These are phyloP conservation scores for Neonectria magnoliae DNA, from an alignment of 2,329 filamentous ascomycete genomes.

Conservation along the genomic window DNA sequence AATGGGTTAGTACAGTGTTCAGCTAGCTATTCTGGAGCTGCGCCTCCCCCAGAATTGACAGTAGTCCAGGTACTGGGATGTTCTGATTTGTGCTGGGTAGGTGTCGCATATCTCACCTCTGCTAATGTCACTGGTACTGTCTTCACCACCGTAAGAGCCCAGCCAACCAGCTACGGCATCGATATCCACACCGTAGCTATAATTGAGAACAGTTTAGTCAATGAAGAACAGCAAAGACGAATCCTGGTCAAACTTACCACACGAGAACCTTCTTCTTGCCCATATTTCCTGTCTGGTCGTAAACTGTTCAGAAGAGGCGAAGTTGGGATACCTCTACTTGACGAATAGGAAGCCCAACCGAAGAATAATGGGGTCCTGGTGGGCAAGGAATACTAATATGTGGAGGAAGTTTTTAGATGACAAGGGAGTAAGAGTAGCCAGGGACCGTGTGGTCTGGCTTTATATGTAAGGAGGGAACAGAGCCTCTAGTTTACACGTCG, in stretches of 20 bases:
- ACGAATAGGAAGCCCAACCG: not conserved
- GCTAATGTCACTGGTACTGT: conserved; percentile 78
- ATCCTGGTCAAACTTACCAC: conserved; percentile 10
- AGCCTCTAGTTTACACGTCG: not conserved
- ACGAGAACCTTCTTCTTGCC: conserved; percentile 51
- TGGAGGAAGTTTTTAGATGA: not conserved
- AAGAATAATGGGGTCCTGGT: not conserved
- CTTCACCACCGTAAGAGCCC: conserved; percentile 78
- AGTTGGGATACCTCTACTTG: too few relatives aligned
- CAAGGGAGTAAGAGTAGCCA: not conserved
- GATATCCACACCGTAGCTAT: conserved; percentile 75
- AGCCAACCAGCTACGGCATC: conserved; percentile 83
- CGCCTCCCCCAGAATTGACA: too few relatives aligned
- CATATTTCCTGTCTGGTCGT: conserved; percentile 34
- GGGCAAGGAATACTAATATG: not conserved
- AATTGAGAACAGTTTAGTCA: not conserved
- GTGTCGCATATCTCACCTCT: conserved; percentile 60
- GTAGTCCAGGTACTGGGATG: too few relatives aligned
- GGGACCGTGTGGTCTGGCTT: not conserved
- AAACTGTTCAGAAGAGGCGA: not conserved
- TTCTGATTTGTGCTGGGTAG: conserved; percentile 53
- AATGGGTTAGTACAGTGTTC: not conserved
- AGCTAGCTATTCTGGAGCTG: too few relatives aligned
- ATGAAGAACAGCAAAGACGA: not conserved
- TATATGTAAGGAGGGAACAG: not conserved